Evolutionary conservation across 2,329 filamentous ascomycete species (phyloP), one percentile per base, ranked within the genome.

Genomic region (Phialophora verrucosa): DNA sequence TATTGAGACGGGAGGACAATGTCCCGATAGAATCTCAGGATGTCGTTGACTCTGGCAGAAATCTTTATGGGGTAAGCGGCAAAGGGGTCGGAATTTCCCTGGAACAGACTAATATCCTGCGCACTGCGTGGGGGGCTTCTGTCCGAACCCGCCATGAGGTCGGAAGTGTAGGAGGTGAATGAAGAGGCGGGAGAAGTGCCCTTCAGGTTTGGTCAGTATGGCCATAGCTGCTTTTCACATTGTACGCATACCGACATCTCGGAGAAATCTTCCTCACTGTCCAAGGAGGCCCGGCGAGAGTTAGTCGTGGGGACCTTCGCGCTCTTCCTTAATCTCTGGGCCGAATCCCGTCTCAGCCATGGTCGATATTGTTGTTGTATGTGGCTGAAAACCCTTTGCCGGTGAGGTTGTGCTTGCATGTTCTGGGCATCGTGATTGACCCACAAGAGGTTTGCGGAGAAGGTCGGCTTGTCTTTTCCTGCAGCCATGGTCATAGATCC

Each of bases 381-480:
- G 44, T 60, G 58, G n/a, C 44, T 60, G 44, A 60, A 60, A 20
- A 60, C 58, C 6, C 58, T 42, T 27, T 51, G 58, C n/a, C 58
- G 58, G 47, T 61, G 58, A 50, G 58, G 58, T 35, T 61, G 58
- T 23, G 58, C 31, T 29, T 61, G 47, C 58, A 61, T 61, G 27
- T 61, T 61, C 47, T 25, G 44, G 3, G 58, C 58, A 61, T 61
- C 58, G 51, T 61, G 58, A 42, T 61, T 61, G 32, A 61, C 49
- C 58, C 58, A 61, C n/a, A 61, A 25, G 12, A 61, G 58, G 38
- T 53, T 29, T 4, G 47, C 25, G 10, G 44, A 35, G n/a, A 38
- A 42, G 58, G 8, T 20, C 12, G 47, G 29, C 20, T 61, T 61
- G 44, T 32, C 5, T n/a, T 61, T 53, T 47, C 23, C n/a, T 61